Evolutionary conservation across 2,329 filamentous ascomycete species (phyloP).

Genomic region (Dactylellina haptotyla): DNA sequence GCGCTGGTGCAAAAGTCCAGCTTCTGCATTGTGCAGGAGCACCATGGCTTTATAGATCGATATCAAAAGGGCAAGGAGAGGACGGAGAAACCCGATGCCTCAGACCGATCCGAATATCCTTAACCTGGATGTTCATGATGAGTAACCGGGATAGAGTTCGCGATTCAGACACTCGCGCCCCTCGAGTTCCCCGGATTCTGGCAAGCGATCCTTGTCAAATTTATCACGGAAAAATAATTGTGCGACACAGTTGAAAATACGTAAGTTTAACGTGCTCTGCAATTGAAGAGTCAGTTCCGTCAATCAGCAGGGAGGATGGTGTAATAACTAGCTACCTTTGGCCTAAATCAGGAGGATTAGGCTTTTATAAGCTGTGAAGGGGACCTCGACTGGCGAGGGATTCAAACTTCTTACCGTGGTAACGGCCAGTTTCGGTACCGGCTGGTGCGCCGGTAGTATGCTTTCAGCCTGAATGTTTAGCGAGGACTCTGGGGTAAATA

Average conservation of each 20-base stretch:
- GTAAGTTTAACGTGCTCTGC: no score
- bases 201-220: not conserved
- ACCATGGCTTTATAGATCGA: no score
- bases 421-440: constrained; percentile 11
- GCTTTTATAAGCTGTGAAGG: not conserved
- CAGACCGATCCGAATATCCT: not conserved
- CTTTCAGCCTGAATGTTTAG: constrained; percentile 34
- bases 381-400: not conserved
- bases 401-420: constrained; percentile 13
- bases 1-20: no score
- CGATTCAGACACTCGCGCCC: not conserved
- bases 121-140: not conserved
- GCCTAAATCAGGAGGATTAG: not conserved
- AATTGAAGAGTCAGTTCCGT: not conserved
- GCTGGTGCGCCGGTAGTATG: not conserved
- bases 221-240: constrained; percentile 33
- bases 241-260: not conserved
- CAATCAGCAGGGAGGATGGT: constrained; percentile 1
- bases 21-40: no score
- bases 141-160: not conserved
- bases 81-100: no score
- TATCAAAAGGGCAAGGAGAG: no score
- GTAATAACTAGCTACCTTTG: not conserved
- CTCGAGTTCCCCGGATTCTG: not conserved
- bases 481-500: constrained; percentile 31